These are phyloP conservation scores for Schizochytrium sp. DNA, from an alignment of 108 stramenopile species.

Conservation along the genomic window DNA sequence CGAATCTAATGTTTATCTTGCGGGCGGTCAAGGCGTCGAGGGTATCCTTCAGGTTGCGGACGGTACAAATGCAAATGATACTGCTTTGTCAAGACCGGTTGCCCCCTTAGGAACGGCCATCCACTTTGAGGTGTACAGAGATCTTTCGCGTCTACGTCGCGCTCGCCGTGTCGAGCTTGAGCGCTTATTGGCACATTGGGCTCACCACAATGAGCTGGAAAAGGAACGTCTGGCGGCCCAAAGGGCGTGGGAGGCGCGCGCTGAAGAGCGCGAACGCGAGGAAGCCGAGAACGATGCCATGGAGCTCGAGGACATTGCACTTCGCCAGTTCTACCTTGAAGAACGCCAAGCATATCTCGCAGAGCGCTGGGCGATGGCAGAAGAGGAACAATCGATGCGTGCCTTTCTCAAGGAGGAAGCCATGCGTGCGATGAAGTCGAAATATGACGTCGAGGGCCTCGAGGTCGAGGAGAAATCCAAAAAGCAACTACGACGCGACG, in stretches of 20 bases:
- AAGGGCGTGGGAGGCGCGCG: slow-evolving; percentile 2
- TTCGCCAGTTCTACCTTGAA: not conserved
- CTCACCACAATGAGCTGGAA: not conserved
- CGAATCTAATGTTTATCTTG: not conserved
- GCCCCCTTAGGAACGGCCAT: not conserved
- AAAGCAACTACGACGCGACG: not conserved
- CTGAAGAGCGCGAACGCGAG: not conserved
- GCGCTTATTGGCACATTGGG: not conserved
- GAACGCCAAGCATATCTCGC: not conserved
- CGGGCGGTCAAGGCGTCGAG: not conserved
- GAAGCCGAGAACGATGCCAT: not conserved
- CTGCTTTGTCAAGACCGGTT: not conserved
- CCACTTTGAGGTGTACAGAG: not conserved
- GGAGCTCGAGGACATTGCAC: slow-evolving; percentile 2
- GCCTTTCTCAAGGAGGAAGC: not conserved
- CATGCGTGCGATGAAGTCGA: not conserved
- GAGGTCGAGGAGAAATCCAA: not conserved
- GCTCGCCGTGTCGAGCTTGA: not conserved
- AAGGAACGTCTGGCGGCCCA: not conserved
- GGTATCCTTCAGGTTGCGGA: too few relatives aligned
- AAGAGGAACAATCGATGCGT: not conserved
- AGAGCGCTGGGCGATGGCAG: slow-evolving; percentile 12
- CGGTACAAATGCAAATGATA: too few relatives aligned
- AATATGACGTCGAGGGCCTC: not conserved
- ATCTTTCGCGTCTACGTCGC: not conserved